Evolutionary conservation across 2,329 filamentous ascomycete species (phyloP).

Genomic region (Alternaria incomplexa): DNA sequence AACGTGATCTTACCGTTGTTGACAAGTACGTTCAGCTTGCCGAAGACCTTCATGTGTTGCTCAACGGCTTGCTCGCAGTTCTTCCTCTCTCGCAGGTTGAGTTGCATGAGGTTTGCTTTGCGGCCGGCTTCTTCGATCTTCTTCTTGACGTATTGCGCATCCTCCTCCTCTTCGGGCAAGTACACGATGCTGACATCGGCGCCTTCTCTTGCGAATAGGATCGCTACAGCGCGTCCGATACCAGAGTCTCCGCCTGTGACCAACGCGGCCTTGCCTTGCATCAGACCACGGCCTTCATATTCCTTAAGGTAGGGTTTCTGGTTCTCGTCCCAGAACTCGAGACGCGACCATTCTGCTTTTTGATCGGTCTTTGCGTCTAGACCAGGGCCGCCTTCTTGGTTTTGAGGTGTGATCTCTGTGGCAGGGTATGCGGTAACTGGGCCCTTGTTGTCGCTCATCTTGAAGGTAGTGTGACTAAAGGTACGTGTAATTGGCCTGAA

Average conservation of each 20-base stretch:
- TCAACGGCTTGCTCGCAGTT: conserved; percentile 73
- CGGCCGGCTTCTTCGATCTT: conserved; percentile 68
- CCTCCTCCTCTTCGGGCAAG: conserved; percentile 73
- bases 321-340: conserved; percentile 30
- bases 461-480: conserved; percentile 4
- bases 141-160: conserved; percentile 74
- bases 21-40: conserved; percentile 66
- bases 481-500: neutral
- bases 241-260: conserved; percentile 82
- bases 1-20: conserved; percentile 20
- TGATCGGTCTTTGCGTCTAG: conserved; percentile 21
- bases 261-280: conserved; percentile 51
- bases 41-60: conserved; percentile 67
- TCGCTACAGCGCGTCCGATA: conserved; percentile 74
- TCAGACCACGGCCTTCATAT: conserved; percentile 24
- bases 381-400: conserved; percentile 24
- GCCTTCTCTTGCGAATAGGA: conserved; percentile 80
- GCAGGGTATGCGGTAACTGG: conserved; percentile 27
- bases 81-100: conserved; percentile 67
- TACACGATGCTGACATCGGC: conserved; percentile 74
- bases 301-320: conserved; percentile 29
- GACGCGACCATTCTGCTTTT: conserved; percentile 26
- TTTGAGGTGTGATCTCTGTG: conserved; percentile 21
- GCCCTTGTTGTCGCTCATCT: conserved; percentile 20
- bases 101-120: conserved; percentile 49